These are phyloP conservation scores for Coprinopsis sp. DNA, from an alignment of 768 basidiomycete species.

Conservation along the genomic window DNA sequence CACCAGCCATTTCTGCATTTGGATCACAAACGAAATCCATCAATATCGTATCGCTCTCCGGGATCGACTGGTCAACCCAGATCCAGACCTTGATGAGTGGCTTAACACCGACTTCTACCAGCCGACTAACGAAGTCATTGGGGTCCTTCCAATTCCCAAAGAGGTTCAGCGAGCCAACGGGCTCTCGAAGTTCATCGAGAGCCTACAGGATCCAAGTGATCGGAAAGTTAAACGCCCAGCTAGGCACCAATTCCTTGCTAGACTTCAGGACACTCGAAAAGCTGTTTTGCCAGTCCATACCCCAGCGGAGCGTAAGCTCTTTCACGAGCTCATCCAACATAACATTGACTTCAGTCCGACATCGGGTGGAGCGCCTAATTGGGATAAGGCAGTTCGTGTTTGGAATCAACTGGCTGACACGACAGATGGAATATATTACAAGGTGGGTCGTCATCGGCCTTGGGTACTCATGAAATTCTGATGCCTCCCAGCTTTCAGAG, in stretches of 20 bases:
- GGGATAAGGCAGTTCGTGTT: background rate
- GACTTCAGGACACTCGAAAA: slow-evolving; percentile 21
- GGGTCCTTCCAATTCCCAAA: slow-evolving; percentile 17
- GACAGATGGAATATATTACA: too few relatives aligned
- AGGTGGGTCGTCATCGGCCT: too few relatives aligned
- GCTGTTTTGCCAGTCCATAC: slow-evolving; percentile 26
- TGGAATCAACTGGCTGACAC: background rate
- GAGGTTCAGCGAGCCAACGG: slow-evolving; percentile 8
- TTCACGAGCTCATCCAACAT: slow-evolving; percentile 10
- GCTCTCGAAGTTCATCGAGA: slow-evolving; percentile 13
- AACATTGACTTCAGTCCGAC: background rate
- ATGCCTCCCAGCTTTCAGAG: too few relatives aligned
- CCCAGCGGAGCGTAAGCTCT: slow-evolving; percentile 17
- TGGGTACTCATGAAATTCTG: too few relatives aligned
- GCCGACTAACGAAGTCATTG: too few relatives aligned
- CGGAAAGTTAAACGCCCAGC: too few relatives aligned
- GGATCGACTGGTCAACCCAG: background rate
- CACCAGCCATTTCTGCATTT: background rate
- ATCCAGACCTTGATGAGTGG: slow-evolving; percentile 8
- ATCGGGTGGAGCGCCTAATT: background rate
- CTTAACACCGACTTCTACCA: slow-evolving; percentile 18
- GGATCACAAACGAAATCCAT: slow-evolving; percentile 3
- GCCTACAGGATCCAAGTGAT: too few relatives aligned
- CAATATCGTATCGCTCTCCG: background rate
- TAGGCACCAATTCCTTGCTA: slow-evolving; percentile 16